phyloP scores from a whole-genome alignment of 495 filamentous ascomycete genomes.

The Penicillium maclennaniae region DNA sequence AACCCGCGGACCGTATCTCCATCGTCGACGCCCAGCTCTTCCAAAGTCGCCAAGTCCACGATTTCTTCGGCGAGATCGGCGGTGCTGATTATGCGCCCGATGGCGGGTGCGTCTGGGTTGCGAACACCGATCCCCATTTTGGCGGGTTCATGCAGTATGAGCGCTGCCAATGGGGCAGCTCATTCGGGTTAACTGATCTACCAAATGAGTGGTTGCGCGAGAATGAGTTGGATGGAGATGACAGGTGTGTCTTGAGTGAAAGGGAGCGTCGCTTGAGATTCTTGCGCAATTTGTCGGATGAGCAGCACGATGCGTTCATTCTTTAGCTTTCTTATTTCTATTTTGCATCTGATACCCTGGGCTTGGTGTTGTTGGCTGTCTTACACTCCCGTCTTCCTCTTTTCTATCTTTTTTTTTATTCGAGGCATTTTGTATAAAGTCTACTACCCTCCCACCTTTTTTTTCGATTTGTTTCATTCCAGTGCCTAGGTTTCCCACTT shows the following conservation, averaged over 20 bases:
- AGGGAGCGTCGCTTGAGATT: slow-evolving; percentile 34
- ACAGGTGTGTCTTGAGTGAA: slow-evolving; percentile 30
- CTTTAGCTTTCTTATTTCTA: slow-evolving; percentile 18
- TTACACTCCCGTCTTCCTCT: too few relatives aligned
- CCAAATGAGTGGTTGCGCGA: slow-evolving; percentile 40
- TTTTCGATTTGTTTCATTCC: too few relatives aligned
- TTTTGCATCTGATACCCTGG: slow-evolving; percentile 29
- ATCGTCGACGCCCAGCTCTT: slow-evolving; percentile 72
- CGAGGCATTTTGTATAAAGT: background rate
- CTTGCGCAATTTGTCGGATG: slow-evolving; percentile 30
- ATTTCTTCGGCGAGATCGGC: slow-evolving; percentile 83
- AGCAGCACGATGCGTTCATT: slow-evolving; percentile 36
- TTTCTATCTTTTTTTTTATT: background rate
- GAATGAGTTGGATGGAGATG: slow-evolving; percentile 32
- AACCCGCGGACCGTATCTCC: slow-evolving; percentile 79
- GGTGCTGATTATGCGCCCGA: slow-evolving; percentile 71
- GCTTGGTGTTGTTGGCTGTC: slow-evolving; percentile 7
- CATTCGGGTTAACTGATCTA: slow-evolving; percentile 27
- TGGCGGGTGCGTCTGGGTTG: slow-evolving; percentile 66
- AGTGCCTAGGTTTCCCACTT: too few relatives aligned
- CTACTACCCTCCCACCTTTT: background rate
- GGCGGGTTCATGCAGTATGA: slow-evolving; percentile 80
- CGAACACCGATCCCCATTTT: slow-evolving; percentile 68
- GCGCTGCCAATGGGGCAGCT: slow-evolving; percentile 46
- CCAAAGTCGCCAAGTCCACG: slow-evolving; percentile 65